Conservation (phyloP, 2,329 filamentous ascomycete genomes). For the Cladobotryum mycophilum region DNA sequence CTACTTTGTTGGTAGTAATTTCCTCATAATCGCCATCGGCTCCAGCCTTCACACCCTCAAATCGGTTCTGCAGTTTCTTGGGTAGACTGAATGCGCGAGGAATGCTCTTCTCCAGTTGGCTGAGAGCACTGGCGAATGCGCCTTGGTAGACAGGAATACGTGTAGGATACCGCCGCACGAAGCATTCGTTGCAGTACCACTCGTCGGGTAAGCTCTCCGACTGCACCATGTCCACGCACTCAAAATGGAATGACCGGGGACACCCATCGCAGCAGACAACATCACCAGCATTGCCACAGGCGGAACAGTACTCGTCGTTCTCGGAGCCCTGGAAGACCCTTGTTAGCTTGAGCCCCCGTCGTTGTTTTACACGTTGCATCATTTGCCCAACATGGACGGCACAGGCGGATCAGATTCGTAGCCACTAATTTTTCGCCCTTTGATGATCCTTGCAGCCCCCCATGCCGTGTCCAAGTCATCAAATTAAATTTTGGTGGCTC, state of each 20-base stretch:
- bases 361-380: constrained; percentile 12
- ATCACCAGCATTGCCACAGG: constrained; percentile 76
- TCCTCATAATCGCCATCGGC: constrained; percentile 78
- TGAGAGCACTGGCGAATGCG: constrained; percentile 58
- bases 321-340: constrained; percentile 39
- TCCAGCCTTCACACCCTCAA: constrained; percentile 72
- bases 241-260: constrained; percentile 81
- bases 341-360: constrained; percentile 26
- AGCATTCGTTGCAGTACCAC: constrained; percentile 79
- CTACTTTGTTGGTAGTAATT: constrained; percentile 49
- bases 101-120: constrained; percentile 60
- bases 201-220: constrained; percentile 62
- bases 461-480: constrained; percentile 12
- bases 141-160: constrained; percentile 43
- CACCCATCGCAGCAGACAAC: constrained; percentile 94
- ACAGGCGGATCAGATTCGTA: constrained; percentile 5
- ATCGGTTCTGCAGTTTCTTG: constrained; percentile 62
- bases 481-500: not conserved
- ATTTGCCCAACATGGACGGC: constrained; percentile 14
- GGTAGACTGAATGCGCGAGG: constrained; percentile 70
- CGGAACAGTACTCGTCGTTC: constrained; percentile 85
- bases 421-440: constrained; percentile 11
- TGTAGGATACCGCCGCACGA: constrained; percentile 43
- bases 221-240: constrained; percentile 77
- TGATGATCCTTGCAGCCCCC: constrained; percentile 12